Percentiles rank a stretch among this genome's conserved stretches.
phyloP scores from a whole-genome alignment of 257 asterid genomes.

The Solanum neorickii region DNA sequence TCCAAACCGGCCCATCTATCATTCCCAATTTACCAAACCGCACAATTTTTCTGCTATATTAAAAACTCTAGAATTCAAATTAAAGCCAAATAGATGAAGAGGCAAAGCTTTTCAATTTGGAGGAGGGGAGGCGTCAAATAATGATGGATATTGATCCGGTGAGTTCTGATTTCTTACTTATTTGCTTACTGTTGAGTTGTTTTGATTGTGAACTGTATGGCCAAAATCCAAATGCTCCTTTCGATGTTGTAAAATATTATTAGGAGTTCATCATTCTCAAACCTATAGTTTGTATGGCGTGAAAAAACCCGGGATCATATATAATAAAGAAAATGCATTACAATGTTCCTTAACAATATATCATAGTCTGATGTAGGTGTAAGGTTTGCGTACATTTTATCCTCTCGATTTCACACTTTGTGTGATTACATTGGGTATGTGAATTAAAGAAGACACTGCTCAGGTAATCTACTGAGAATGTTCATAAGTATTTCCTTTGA shows the following conservation, averaged over 20 bases:
- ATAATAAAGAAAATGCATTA: not conserved
- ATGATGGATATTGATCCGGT: not conserved
- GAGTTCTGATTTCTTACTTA: not conserved
- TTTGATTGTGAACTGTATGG: no score
- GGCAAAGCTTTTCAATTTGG: no score
- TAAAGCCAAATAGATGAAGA: no score
- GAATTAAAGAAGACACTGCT: not conserved
- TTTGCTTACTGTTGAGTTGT: not conserved
- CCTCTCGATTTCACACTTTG: not conserved
- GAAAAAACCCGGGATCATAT: not conserved
- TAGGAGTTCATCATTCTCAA: no score
- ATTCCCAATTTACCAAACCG: no score
- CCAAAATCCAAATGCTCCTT: not conserved
- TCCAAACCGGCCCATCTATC: no score
- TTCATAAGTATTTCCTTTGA: not conserved
- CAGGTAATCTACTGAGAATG: not conserved
- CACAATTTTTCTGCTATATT: no score
- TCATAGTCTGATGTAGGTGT: not conserved
- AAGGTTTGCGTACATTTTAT: not conserved
- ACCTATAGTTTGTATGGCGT: not conserved
- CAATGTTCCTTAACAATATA: not conserved
- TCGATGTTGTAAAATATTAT: not conserved
- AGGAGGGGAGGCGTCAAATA: no score
- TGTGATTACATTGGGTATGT: not conserved
- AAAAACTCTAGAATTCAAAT: no score